Evolutionary conservation across 2,329 filamentous ascomycete genomes (phyloP).

Genomic region (Neopestalotiopsis rosae): DNA sequence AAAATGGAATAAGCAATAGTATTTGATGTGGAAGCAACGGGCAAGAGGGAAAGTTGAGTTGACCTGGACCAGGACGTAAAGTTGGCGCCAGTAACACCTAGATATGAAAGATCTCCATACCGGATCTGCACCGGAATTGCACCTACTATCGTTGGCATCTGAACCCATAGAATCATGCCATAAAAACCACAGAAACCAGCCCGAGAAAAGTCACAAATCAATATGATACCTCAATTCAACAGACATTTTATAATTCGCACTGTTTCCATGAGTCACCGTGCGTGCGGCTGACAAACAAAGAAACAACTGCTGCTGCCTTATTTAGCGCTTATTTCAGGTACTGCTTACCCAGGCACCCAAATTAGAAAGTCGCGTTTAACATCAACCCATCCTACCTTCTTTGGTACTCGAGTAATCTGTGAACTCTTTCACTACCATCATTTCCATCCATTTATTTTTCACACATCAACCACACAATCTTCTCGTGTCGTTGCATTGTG

Average conservation of each 20-base stretch:
- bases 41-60: no score
- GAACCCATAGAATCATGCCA: no score
- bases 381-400: neutral
- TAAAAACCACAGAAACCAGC: conserved; percentile 20
- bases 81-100: no score
- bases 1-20: no score
- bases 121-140: no score
- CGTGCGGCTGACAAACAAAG: neutral
- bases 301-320: neutral
- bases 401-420: neutral
- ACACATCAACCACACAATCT: no score
- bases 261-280: neutral
- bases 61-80: no score
- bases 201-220: conserved; percentile 16
- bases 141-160: no score
- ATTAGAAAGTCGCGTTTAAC: neutral
- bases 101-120: no score
- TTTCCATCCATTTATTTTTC: neutral
- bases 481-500: neutral
- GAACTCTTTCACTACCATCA: neutral
- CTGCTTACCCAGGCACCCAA: neutral
- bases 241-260: neutral
- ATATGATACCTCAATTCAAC: neutral
- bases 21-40: no score
- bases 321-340: neutral